Evolutionary conservation across 345 rosid species (phyloP), one percentile per base, ranked within the genome.

Genomic region (Dimocarpus longan): DNA sequence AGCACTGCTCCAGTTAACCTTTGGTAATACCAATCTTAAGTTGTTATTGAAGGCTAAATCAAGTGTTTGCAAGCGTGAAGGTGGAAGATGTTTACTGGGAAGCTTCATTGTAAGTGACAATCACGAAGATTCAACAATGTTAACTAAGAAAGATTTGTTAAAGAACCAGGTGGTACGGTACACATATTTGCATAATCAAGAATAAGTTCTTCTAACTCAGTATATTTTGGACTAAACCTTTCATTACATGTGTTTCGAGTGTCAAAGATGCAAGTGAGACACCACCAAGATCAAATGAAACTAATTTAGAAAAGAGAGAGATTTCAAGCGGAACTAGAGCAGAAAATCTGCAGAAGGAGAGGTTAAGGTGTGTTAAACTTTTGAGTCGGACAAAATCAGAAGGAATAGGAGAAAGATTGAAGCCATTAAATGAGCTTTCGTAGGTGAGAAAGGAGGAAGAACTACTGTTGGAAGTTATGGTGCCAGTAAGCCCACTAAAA

Each of bases 281-380:
- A 0, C 0, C 0, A 9, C 54, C 60, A 19, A 68, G 62, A n/a
- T 66, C 79, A 18, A 74, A 66, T 12, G 67, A 79, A 26, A 66
- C 37, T 5, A 50, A 46, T 54, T 70, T 46, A 1, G 79, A 60
- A 0, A 87, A 52, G 1, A n/a, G 32, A 10, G 77, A 70, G 37
- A 83, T 74, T 43, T 83, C 69, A 13, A 10, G 2, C 2, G 85
- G 83, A 22, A 84, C 39, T 22, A 0, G 68, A 18, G 86, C 82
- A 0, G n/a, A 12, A 46, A 70, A 76, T n/a, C n/a, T n/a, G 6
- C 1, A 0, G 22, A 0, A 0, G 11, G 85, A 78, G 69, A 86
- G 80, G 11, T 76, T 40, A n/a, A 86, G 81, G 26, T 82, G 59
- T 1, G 75, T 78, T 50, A 84, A 22, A 0, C 19, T 67, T 0